A percentile compares a stretch with the other conserved stretches of the same genome.
These are phyloP conservation scores for Macrolepiota dolichaula DNA, from an alignment of 768 basidiomycete species.

Conservation along the genomic window DNA sequence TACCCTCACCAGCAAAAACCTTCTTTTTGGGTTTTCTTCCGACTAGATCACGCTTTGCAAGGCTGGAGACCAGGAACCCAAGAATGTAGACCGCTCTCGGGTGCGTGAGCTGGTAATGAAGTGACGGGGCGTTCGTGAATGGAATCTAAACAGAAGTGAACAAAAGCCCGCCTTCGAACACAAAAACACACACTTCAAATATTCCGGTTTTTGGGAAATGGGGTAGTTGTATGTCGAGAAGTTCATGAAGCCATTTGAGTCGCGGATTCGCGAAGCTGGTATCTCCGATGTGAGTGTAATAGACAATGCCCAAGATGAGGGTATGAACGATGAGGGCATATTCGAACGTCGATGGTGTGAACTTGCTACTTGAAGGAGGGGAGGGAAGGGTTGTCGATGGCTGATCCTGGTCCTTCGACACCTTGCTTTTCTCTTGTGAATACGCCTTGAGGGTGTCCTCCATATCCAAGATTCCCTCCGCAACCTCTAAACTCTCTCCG, in stretches of 20 bases:
- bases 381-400: constrained; percentile 2
- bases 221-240: constrained; percentile 50
- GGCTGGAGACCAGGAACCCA: constrained; percentile 63
- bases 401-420: constrained; percentile 24
- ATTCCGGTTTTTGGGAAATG: constrained; percentile 26
- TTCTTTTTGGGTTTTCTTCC: constrained; percentile 73
- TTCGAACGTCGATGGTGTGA: constrained; percentile 14
- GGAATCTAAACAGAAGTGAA: constrained; percentile 29
- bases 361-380: background rate
- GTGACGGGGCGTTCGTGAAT: constrained; percentile 35
- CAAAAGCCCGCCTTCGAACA: constrained; percentile 15
- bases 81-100: constrained; percentile 62
- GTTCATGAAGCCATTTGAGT: constrained; percentile 56
- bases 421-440: background rate
- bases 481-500: constrained; percentile 51
- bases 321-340: constrained; percentile 47
- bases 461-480: constrained; percentile 40
- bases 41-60: constrained; percentile 68
- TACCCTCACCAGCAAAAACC: constrained; percentile 64
- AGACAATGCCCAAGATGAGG: constrained; percentile 60
- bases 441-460: constrained; percentile 44
- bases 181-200: constrained; percentile 23
- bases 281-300: constrained; percentile 57
- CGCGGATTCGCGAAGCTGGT: constrained; percentile 45
- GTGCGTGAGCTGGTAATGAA: constrained; percentile 61